A percentile compares a stretch with the other conserved stretches of the same genome.
Evolutionary conservation across 331 rosid genomes (phyloP).

Genomic region (Arachis monticola): DNA sequence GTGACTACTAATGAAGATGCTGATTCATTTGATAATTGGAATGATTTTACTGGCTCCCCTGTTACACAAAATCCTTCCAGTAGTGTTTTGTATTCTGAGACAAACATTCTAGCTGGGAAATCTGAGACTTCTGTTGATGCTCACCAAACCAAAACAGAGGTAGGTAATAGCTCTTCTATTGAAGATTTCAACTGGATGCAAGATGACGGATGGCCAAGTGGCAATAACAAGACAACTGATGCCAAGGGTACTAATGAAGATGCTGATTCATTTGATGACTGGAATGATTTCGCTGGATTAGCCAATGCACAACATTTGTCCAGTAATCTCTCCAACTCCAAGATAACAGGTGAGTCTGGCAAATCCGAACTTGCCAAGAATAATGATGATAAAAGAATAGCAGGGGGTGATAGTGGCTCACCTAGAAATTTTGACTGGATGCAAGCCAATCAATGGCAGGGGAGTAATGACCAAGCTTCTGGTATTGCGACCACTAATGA

Average conservation of each 20-base stretch:
- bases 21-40: constrained; percentile 68
- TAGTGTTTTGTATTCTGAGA: constrained; percentile 46
- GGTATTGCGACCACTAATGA: constrained; percentile 41
- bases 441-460: constrained; percentile 56
- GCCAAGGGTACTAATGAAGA: constrained; percentile 37
- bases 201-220: constrained; percentile 53
- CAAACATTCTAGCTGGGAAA: constrained; percentile 47
- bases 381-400: constrained; percentile 40
- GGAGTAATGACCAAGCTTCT: constrained; percentile 42
- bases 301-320: constrained; percentile 50
- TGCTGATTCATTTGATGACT: constrained; percentile 56
- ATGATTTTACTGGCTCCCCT: constrained; percentile 67
- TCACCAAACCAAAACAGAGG: constrained; percentile 41
- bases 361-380: constrained; percentile 43
- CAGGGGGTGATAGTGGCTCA: constrained; percentile 47
- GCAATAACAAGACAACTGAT: constrained; percentile 47
- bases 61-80: constrained; percentile 46
- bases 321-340: constrained; percentile 44
- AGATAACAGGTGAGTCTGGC: constrained; percentile 43
- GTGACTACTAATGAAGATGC: constrained; percentile 37
- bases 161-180: constrained; percentile 41
- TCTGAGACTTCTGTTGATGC: constrained; percentile 45
- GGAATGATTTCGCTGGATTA: constrained; percentile 68
- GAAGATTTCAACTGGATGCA: constrained; percentile 56
- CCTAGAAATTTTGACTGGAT: constrained; percentile 56